These are phyloP conservation scores for Ceratocystis huliohia DNA, from an alignment of 2,329 filamentous ascomycete species.

Conservation along the genomic window DNA sequence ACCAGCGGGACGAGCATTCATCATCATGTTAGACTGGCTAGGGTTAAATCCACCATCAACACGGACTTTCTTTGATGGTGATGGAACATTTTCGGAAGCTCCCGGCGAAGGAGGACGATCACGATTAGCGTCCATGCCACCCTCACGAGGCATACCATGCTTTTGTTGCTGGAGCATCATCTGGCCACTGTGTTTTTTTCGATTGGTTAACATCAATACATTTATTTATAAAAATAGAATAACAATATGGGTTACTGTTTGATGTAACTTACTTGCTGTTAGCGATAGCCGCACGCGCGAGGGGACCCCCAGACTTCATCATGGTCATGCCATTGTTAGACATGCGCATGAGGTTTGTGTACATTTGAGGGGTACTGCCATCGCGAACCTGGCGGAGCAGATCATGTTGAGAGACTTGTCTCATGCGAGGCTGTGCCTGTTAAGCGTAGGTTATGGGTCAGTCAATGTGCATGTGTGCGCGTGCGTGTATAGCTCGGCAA, in stretches of 20 bases:
- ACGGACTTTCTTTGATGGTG: constrained; percentile 79
- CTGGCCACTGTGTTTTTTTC: constrained; percentile 12
- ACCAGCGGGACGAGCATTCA: constrained; percentile 57
- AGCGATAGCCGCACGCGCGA: constrained; percentile 64
- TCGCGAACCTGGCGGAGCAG: constrained; percentile 62
- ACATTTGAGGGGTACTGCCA: constrained; percentile 41
- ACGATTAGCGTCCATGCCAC: constrained; percentile 73
- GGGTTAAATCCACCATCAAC: constrained; percentile 61
- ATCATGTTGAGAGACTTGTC: constrained; percentile 65
- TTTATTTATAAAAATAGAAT: not conserved
- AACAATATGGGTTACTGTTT: not conserved
- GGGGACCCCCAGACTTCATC: constrained; percentile 45
- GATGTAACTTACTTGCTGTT: constrained; percentile 43
- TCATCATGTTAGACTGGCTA: constrained; percentile 56
- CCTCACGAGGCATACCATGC: constrained; percentile 76
- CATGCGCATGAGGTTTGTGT: constrained; percentile 56
- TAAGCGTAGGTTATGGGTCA: not conserved
- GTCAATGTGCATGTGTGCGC: not conserved
- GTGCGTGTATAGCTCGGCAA: not conserved
- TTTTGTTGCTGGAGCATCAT: constrained; percentile 34
- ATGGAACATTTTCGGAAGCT: constrained; percentile 76
- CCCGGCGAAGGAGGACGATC: constrained; percentile 70
- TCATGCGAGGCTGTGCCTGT: constrained; percentile 55
- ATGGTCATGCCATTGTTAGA: constrained; percentile 48
- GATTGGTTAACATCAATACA: not conserved